phyloP scores from a whole-genome alignment of 768 basidiomycete species.

The Collybia sordida region DNA sequence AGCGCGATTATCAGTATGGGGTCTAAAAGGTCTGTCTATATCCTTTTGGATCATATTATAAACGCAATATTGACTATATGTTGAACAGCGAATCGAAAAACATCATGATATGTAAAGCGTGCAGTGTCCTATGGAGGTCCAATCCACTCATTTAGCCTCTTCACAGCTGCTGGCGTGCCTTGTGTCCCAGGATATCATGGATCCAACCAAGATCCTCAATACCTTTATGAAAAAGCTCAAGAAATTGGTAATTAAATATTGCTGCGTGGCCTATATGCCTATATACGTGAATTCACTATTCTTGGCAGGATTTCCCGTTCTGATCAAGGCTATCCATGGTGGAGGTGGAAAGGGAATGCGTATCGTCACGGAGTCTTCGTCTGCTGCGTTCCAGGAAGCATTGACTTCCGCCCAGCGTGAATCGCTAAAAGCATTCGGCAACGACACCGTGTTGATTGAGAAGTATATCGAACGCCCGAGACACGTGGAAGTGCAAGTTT shows the following conservation, averaged over 20 bases:
- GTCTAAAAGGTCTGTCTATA: slow-evolving; percentile 72
- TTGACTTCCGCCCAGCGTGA: slow-evolving; percentile 88
- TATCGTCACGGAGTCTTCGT: slow-evolving; percentile 55
- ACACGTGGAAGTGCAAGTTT: slow-evolving; percentile 94
- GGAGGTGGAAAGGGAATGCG: slow-evolving; percentile 98
- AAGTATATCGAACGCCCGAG: slow-evolving; percentile 85
- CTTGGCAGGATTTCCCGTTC: slow-evolving; percentile 73
- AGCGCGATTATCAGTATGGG: slow-evolving; percentile 93
- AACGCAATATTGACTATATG: no score
- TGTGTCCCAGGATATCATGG: slow-evolving; percentile 96
- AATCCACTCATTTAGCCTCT: background rate
- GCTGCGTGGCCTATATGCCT: background rate
- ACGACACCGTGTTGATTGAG: slow-evolving; percentile 85
- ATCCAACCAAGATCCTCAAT: slow-evolving; percentile 69
- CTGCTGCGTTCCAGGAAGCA: slow-evolving; percentile 75
- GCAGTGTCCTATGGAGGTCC: background rate
- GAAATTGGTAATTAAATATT: slow-evolving; percentile 53
- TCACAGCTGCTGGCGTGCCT: slow-evolving; percentile 79
- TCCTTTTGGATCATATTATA: background rate
- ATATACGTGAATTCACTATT: background rate
- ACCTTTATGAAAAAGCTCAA: slow-evolving; percentile 66
- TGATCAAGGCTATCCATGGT: slow-evolving; percentile 96
- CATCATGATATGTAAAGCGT: slow-evolving; percentile 74
- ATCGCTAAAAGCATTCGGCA: slow-evolving; percentile 84
- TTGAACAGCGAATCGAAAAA: slow-evolving; percentile 85